Evolutionary conservation across 148 eudicot species (phyloP).

Genomic region (Cornus florida): DNA sequence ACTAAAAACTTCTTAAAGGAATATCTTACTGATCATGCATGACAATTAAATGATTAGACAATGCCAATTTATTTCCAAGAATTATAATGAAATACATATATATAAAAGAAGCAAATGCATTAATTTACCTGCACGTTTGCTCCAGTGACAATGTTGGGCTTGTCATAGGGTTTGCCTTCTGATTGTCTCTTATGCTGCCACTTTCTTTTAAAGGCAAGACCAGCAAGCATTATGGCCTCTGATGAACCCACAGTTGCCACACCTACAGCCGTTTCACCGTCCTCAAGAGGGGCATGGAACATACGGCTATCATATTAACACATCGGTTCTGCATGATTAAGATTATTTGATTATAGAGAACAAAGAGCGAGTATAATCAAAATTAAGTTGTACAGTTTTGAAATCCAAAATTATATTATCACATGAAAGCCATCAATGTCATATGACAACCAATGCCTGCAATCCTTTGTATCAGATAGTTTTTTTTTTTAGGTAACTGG

Average conservation of each 20-base stretch:
- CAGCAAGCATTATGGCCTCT: conserved; percentile 69
- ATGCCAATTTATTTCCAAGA: background rate
- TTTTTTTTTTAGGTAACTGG: too few relatives aligned
- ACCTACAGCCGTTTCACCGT: conserved; percentile 51
- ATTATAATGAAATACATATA: background rate
- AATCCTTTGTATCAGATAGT: too few relatives aligned
- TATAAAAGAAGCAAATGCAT: background rate
- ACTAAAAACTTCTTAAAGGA: background rate
- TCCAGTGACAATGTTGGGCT: conserved; percentile 30
- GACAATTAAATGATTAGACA: background rate
- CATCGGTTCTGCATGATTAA: conserved; percentile 50
- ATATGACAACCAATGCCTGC: too few relatives aligned
- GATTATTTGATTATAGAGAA: too few relatives aligned
- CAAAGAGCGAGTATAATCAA: too few relatives aligned
- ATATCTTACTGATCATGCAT: background rate
- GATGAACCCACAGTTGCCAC: conserved; percentile 72
- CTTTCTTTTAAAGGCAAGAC: conserved; percentile 66
- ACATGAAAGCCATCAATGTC: too few relatives aligned
- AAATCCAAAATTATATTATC: too few relatives aligned
- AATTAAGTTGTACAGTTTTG: too few relatives aligned
- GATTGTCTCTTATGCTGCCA: conserved; percentile 61
- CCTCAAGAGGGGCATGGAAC: conserved; percentile 66
- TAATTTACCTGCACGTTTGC: conserved; percentile 61
- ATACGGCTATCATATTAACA: conserved; percentile 67
- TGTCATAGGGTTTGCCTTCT: conserved; percentile 46